phyloP scores from a whole-genome alignment of 2,329 filamentous ascomycete species.

The Xylariomycetidae sp. region DNA sequence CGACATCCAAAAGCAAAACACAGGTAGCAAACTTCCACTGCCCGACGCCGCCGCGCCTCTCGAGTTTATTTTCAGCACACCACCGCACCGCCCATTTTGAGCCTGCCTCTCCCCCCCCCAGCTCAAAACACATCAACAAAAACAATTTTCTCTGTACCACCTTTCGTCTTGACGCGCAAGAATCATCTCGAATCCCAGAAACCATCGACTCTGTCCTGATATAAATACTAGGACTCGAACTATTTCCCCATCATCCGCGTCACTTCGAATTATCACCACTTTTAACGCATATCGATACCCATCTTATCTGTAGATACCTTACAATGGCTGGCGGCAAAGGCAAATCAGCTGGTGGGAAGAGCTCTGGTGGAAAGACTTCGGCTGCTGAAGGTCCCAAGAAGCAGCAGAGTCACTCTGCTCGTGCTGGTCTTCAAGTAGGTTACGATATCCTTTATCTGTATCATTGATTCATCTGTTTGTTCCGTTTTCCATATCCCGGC shows the following conservation, averaged over 20 bases:
- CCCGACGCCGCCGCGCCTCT: slow-evolving; percentile 27
- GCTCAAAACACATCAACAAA: slow-evolving; percentile 27
- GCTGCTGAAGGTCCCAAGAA: slow-evolving; percentile 68
- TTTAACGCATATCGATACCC: slow-evolving; percentile 17
- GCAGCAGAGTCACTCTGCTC: slow-evolving; percentile 91
- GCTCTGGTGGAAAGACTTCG: slow-evolving; percentile 31
- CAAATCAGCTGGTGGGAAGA: slow-evolving; percentile 79
- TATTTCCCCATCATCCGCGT: too few species aligned
- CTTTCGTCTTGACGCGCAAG: slow-evolving; percentile 21
- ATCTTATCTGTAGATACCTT: too few species aligned
- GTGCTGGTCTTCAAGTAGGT: slow-evolving; percentile 91
- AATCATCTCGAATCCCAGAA: slow-evolving; percentile 11
- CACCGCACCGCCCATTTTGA: too few species aligned
- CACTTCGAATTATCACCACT: too few species aligned
- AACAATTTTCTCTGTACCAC: slow-evolving; percentile 20
- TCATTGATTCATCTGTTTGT: neutral
- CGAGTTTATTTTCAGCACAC: too few species aligned
- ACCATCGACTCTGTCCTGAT: slow-evolving; percentile 11
- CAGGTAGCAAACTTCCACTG: too few species aligned
- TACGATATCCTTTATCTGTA: slow-evolving; percentile 10
- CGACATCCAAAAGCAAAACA: too few species aligned
- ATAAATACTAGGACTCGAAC: too few species aligned
- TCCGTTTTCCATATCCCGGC: neutral
- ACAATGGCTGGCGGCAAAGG: slow-evolving; percentile 84
- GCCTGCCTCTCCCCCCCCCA: too few species aligned